phyloP scores from a whole-genome alignment of 331 rosid genomes.

The Arachis monticola region DNA sequence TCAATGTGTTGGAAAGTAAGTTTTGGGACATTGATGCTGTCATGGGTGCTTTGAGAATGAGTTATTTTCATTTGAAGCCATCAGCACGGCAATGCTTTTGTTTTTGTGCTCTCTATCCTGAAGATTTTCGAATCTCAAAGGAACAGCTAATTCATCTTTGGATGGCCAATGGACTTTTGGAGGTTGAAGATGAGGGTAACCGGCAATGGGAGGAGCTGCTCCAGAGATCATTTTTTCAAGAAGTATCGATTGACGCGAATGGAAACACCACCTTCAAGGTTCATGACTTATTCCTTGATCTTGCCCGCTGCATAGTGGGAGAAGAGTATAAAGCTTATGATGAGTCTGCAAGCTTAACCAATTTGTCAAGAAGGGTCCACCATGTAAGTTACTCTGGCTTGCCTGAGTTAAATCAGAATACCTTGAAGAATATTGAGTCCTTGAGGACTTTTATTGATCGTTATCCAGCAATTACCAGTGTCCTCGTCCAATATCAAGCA shows the following conservation, averaged over 20 bases:
- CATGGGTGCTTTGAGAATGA: conserved; percentile 18
- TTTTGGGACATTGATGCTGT: conserved; percentile 11
- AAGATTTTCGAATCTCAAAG: neutral
- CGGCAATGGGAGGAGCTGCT: neutral
- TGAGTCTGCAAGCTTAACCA: neutral
- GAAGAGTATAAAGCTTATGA: conserved; percentile 10
- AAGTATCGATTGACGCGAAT: neutral
- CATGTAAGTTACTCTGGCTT: neutral
- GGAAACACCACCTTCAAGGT: conserved; percentile 5
- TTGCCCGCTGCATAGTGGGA: neutral
- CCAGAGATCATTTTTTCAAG: conserved; percentile 32
- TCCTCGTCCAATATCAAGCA: accelerated
- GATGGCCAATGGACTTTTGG: conserved; percentile 13
- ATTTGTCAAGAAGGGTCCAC: neutral
- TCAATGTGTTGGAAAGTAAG: conserved; percentile 5
- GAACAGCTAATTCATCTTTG: neutral
- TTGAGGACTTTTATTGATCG: neutral
- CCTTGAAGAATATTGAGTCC: neutral
- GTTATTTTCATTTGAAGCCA: conserved; percentile 27
- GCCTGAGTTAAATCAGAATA: no score
- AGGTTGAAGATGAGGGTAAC: neutral
- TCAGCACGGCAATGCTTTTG: conserved; percentile 26
- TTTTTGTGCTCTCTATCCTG: conserved; percentile 36
- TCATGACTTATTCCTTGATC: conserved; percentile 37
- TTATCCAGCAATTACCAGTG: neutral